Base-by-base conservation (phyloP, 306 rosid species). In the Quercus gilva region DNA sequence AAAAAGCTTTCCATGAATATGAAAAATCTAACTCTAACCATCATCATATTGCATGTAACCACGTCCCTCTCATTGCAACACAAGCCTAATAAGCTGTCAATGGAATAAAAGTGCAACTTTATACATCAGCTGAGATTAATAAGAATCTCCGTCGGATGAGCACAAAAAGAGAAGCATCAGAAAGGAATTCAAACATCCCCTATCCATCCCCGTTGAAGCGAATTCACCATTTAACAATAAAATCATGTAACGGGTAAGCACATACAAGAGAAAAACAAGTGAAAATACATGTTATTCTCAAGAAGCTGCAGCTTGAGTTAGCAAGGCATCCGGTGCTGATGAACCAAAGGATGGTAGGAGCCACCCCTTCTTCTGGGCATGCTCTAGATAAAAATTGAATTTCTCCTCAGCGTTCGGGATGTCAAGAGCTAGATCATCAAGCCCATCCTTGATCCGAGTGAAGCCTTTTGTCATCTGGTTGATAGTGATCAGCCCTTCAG, bases 391-490 rank as follows among this genome's bases (percentile, higher is more conserved):
- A 83, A 84, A 88, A 74, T 73, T 81, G 64, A 91, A 95, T 60
- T 95, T 95, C 79, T 93, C 91, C 78, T 74, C 85, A 0, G 98
- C 98, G 21, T 91, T 95, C 14, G 99, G 99, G 64, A 95, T 95
- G 87, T 95, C 99, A 6, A 95, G 94, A 73, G 99, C 99, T 53
- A 95, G 89, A 70, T 95, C 99, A 9, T 95, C 99, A 1, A 95
- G 96, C 56, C 96, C 81, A 15, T 95, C 99, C 85, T 86, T 95
- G 83, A 93, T 83, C 18, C 99, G 90, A 73, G 89, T 85, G 87
- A 93, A 95, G 52, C 99, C 99, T 72, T 95, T 95, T 0, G 93
- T 95, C 96, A 95, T 85, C 88, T 95, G 98, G 78, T 90, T 93
- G 81, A 78, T 95, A 53, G 99, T 93, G 85, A 95, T 93, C 73